These are phyloP conservation scores for Globisporangium sylvaticum DNA, from an alignment of 352 stramenopile species.

Conservation along the genomic window DNA sequence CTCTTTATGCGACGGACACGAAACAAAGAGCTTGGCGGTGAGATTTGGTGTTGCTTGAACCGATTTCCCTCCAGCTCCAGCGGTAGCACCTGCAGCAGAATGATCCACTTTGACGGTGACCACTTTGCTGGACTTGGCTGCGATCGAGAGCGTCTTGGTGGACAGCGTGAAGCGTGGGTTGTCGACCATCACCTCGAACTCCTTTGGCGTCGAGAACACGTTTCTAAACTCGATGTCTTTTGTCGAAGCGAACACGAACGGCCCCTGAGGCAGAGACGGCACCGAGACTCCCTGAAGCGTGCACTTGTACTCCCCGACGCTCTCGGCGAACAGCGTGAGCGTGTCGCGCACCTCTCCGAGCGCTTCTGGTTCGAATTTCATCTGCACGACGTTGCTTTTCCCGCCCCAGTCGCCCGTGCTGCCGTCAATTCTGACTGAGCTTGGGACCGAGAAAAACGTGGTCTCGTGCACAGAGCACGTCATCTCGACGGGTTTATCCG, in stretches of 20 bases:
- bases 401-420: slow-evolving; percentile 69
- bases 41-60: slow-evolving; percentile 11
- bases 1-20: slow-evolving; percentile 61
- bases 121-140: slow-evolving; percentile 57
- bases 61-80: slow-evolving; percentile 11
- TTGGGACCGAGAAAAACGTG: slow-evolving; percentile 66
- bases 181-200: slow-evolving; percentile 84
- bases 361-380: slow-evolving; percentile 88
- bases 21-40: slow-evolving; percentile 78
- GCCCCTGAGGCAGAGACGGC: slow-evolving; percentile 78
- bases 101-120: slow-evolving; percentile 65
- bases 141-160: slow-evolving; percentile 51
- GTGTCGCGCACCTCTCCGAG: slow-evolving; percentile 84
- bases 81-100: neutral
- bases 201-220: slow-evolving; percentile 68
- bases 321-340: slow-evolving; percentile 56
- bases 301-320: slow-evolving; percentile 82
- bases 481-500: slow-evolving; percentile 37
- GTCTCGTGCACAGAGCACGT: slow-evolving; percentile 51
- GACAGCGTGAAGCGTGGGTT: slow-evolving; percentile 66
- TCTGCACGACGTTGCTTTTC: slow-evolving; percentile 40
- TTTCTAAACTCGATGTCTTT: slow-evolving; percentile 90
- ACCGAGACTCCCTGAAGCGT: slow-evolving; percentile 72
- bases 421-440: slow-evolving; percentile 44
- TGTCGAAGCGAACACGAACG: slow-evolving; percentile 59